Conservation (phyloP, 2,329 filamentous ascomycete genomes). For the Aureobasidium vineae region DNA sequence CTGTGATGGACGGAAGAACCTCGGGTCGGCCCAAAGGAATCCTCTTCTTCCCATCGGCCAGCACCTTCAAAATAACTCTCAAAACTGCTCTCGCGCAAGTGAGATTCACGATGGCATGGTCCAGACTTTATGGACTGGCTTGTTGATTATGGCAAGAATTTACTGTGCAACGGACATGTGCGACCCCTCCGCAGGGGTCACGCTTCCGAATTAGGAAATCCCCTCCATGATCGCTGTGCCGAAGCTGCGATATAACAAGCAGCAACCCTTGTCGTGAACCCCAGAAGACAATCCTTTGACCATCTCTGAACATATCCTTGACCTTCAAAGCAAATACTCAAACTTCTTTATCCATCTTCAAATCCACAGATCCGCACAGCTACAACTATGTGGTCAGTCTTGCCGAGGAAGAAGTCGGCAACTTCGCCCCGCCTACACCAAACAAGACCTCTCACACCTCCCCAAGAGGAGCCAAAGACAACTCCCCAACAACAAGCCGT, state of each 20-base stretch:
- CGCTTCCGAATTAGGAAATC: background rate
- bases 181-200: background rate
- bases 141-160: background rate
- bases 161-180: background rate
- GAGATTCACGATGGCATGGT: background rate
- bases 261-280: background rate
- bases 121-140: conserved; percentile 1
- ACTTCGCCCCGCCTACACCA: conserved; percentile 5
- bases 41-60: background rate
- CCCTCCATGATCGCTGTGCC: background rate
- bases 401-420: conserved; percentile 7
- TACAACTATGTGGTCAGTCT: conserved; percentile 12
- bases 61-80: background rate
- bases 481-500: background rate
- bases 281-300: background rate
- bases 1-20: background rate
- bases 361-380: background rate
- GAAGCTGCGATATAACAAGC: conserved; percentile 13
- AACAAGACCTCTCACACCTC: conserved; percentile 5
- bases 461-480: background rate
- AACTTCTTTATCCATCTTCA: background rate
- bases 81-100: background rate
- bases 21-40: background rate
- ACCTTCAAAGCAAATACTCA: background rate
- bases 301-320: background rate